Evolutionary conservation across 345 rosid species (phyloP), one percentile per base, ranked within the genome.

Genomic region (Limnanthes douglasii): DNA sequence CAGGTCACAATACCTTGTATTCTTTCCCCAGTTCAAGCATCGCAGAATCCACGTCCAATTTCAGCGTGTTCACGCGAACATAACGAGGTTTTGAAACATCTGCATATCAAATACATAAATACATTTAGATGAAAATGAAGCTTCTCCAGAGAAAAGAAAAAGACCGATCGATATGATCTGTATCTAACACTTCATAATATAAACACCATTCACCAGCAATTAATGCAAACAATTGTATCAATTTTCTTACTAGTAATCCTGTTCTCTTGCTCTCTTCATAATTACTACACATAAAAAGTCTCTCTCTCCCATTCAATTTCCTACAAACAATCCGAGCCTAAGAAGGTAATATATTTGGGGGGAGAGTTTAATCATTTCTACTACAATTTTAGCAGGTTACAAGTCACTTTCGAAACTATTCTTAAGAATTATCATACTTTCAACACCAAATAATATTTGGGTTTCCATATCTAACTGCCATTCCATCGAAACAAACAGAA

Each of bases 1-100:
- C n/a, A n/a, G n/a, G n/a, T n/a, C n/a, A n/a, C n/a, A n/a, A 25
- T 76, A 79, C 97, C 80, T 1, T 52, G 43, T 48, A 54, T 7
- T 56, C 61, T 54, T 72, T 76, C 51, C 62, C 64, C 43, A 88
- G 61, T 61, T 76, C 86, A 40, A 22, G 43, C 35, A 70, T 29
- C 4, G 86, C 83, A 0, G 83, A 68, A 43, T 68, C 75, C 34
- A 70, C 63, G 60, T 64, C 78, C 70, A 75, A 40, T 59, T 83
- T 83, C 30, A 83, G 61, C 11, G 92, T 69, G 68, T 88, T 88
- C 17, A 88, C 93, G 39, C 97, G 86, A 56, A 76, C 81, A 37
- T 69, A 73, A 21, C 93, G 75, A 31, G 90, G 93, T 53, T 68
- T 79, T 19, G 55, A 18, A 45, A 57, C 46, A 63, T 69, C 95